Conservation (phyloP, 1,139 yeast species). For the Sugiyamaella paludigena region DNA sequence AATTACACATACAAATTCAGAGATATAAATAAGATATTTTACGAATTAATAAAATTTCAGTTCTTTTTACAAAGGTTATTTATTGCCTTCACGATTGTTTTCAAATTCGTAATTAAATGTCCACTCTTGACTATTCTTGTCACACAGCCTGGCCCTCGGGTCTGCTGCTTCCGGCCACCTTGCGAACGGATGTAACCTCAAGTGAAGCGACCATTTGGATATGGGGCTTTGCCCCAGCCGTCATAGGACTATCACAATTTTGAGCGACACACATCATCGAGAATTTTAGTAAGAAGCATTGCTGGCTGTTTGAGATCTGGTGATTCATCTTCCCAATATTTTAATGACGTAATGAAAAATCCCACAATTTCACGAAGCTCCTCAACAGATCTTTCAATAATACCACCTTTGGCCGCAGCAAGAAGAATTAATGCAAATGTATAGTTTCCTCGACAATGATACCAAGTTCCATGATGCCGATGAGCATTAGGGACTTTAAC, state of each 20-base stretch:
- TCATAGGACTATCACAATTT: background rate
- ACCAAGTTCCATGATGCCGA: conserved; percentile 24
- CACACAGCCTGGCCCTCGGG: too few relatives aligned
- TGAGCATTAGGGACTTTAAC: conserved; percentile 18
- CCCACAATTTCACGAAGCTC: conserved; percentile 17
- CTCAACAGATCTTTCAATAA: conserved; percentile 15
- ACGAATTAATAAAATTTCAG: background rate
- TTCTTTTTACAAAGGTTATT: too few relatives aligned
- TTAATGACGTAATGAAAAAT: conserved; percentile 17
- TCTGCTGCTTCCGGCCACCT: too few relatives aligned
- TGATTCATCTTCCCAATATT: conserved; percentile 19
- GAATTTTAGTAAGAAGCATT: conserved; percentile 7
- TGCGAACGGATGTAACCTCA: too few relatives aligned
- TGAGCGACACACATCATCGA: conserved; percentile 13
- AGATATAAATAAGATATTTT: background rate
- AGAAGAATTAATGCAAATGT: conserved; percentile 17
- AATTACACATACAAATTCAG: background rate
- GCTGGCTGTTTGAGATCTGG: conserved; percentile 19
- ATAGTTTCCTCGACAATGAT: conserved; percentile 18
- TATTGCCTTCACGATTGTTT: too few relatives aligned
- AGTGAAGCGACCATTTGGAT: too few relatives aligned
- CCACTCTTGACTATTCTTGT: too few relatives aligned
- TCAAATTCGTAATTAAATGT: too few relatives aligned
- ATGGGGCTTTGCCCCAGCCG: too few relatives aligned
- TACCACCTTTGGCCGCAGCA: conserved; percentile 20